Evolutionary conservation across 2,329 filamentous ascomycete genomes (phyloP).

Genomic region (Colletotrichum sp.): DNA sequence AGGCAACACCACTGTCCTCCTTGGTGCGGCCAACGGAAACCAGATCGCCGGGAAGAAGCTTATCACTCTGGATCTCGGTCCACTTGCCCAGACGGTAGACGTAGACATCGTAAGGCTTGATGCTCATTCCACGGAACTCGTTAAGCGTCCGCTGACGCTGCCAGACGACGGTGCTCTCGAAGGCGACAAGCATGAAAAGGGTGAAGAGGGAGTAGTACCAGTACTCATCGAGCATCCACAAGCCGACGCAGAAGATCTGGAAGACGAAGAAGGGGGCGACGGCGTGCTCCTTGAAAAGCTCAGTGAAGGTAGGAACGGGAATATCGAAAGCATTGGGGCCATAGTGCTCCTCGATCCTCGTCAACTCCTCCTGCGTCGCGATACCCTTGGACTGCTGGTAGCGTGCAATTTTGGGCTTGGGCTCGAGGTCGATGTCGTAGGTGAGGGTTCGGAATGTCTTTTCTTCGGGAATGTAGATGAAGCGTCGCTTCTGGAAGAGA

Average conservation of each 20-base stretch:
- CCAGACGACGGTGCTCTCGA: conserved; percentile 99
- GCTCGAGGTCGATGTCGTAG: conserved; percentile 85
- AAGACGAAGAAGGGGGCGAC: conserved; percentile 99
- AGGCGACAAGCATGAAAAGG: conserved; percentile 95
- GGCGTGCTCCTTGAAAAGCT: conserved; percentile 97
- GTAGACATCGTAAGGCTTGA: conserved; percentile 96
- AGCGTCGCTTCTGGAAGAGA: conserved; percentile 96
- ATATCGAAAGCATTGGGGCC: conserved; percentile 97
- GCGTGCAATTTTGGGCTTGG: conserved; percentile 76
- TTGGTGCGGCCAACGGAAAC: conserved; percentile 93
- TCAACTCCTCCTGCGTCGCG: conserved; percentile 74
- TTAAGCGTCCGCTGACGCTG: conserved; percentile 94
- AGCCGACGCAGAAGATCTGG: conserved; percentile 96
- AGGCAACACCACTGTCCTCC: conserved; percentile 95
- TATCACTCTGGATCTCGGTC: conserved; percentile 88
- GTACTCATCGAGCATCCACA: conserved; percentile 99
- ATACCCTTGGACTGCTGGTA: conserved; percentile 86
- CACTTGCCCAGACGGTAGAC: conserved; percentile 88
- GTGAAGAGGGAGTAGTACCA: conserved; percentile 99
- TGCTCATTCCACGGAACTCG: conserved; percentile 99
- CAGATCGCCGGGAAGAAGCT: conserved; percentile 89
- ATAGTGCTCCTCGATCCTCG: conserved; percentile 88
- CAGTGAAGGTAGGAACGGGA: conserved; percentile 91
- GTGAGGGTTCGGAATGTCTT: conserved; percentile 81
- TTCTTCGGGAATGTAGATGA: conserved; percentile 77